These are phyloP conservation scores for Dothiorella sarmentorum DNA, from an alignment of 2,329 filamentous ascomycete genomes.

Conservation along the genomic window DNA sequence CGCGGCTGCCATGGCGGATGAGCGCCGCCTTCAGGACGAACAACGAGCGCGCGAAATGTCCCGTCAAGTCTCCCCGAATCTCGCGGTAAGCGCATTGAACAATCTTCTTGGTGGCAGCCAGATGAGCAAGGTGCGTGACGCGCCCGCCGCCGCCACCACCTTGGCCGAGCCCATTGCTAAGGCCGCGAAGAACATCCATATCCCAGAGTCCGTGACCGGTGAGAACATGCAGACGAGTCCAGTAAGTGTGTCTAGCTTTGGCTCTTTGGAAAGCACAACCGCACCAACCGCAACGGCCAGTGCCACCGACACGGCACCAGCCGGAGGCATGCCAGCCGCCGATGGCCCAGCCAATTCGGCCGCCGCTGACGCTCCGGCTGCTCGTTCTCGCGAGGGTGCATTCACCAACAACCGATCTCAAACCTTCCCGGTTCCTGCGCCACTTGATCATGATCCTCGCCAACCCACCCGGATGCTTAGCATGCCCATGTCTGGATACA, in stretches of 20 bases:
- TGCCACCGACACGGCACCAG: conserved; percentile 48
- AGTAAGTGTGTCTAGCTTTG: conserved; percentile 53
- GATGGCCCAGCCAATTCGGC: conserved; percentile 34
- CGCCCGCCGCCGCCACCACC: conserved; percentile 39
- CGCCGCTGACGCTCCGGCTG: conserved; percentile 3
- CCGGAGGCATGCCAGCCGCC: conserved; percentile 44
- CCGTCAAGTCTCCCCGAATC: conserved; percentile 49
- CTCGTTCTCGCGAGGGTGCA: conserved; percentile 30
- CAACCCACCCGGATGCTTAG: conserved; percentile 57
- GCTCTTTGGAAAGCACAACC: conserved; percentile 48
- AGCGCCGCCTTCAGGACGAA: conserved; percentile 41
- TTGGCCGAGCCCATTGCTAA: conserved; percentile 49
- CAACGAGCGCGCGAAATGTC: conserved; percentile 32
- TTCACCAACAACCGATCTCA: conserved; percentile 52
- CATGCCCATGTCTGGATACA: conserved; percentile 54
- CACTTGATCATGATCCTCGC: conserved; percentile 47
- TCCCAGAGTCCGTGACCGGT: conserved; percentile 44
- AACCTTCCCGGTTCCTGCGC: conserved; percentile 61
- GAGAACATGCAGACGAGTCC: conserved; percentile 52
- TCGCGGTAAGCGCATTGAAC: conserved; percentile 43
- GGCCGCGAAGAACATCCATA: conserved; percentile 47
- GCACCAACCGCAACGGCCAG: conserved; percentile 43
- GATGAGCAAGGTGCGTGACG: conserved; percentile 44
- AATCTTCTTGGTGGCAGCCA: conserved; percentile 41
- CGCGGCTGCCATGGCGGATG: conserved; percentile 47